phyloP scores from a whole-genome alignment of 352 stramenopile genomes.

The Globisporangium spinosum region DNA sequence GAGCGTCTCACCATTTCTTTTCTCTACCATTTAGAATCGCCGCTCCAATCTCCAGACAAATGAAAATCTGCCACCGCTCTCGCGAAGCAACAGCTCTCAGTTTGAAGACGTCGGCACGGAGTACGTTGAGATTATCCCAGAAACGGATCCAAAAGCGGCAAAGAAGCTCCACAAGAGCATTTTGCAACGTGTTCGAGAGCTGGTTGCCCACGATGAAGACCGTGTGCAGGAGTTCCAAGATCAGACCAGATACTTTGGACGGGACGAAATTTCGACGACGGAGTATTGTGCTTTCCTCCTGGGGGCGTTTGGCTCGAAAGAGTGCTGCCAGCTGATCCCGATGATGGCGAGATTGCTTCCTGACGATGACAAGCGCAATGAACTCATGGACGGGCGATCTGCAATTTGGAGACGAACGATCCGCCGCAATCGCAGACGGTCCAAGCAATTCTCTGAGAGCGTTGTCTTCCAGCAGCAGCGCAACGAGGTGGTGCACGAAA shows the following conservation, averaged over 20 bases:
- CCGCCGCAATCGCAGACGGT: conserved; percentile 61
- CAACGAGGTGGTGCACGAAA: conserved; percentile 33
- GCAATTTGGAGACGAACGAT: conserved; percentile 57
- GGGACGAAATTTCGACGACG: conserved; percentile 58
- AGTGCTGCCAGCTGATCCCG: conserved; percentile 67
- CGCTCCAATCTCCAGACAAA: conserved; percentile 1
- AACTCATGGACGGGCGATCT: conserved; percentile 58
- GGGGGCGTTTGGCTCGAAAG: conserved; percentile 56
- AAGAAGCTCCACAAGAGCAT: conserved; percentile 78
- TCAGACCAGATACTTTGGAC: conserved; percentile 74
- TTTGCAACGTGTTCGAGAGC: conserved; percentile 55
- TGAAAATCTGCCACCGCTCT: conserved; percentile 13
- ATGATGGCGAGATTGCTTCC: conserved; percentile 72
- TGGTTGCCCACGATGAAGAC: conserved; percentile 61
- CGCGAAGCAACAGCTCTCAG: conserved; percentile 15
- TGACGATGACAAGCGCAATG: conserved; percentile 54
- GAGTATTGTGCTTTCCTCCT: conserved; percentile 78
- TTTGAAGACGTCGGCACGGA: conserved; percentile 57
- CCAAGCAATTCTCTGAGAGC: conserved; percentile 78
- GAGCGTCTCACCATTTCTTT: not conserved
- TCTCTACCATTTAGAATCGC: not conserved
- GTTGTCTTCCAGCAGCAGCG: conserved; percentile 64
- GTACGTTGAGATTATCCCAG: conserved; percentile 45
- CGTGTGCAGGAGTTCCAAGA: conserved; percentile 78
- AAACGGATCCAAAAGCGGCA: conserved; percentile 50